phyloP scores from a whole-genome alignment of 2,329 filamentous ascomycete species.

The Diaporthe nobilis region DNA sequence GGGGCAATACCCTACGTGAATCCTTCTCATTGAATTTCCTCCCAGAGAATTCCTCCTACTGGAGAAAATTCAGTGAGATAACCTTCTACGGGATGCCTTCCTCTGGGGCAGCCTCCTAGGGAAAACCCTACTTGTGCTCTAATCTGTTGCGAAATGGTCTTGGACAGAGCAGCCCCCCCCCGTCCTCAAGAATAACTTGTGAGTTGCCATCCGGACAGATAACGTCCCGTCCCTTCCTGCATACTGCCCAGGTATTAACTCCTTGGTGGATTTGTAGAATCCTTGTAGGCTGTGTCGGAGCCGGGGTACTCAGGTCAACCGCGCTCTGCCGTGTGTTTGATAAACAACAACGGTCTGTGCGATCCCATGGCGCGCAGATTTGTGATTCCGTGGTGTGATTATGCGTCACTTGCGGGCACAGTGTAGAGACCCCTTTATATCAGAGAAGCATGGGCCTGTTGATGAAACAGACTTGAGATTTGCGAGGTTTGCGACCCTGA shows the following conservation, averaged over 20 bases:
- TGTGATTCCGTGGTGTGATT: not conserved
- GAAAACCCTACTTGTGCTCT: not conserved
- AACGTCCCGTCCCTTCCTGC: not conserved
- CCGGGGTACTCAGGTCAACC: not conserved
- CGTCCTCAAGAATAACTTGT: not conserved
- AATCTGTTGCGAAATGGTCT: not conserved
- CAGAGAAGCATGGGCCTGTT: not conserved
- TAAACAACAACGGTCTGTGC: conserved; percentile 10
- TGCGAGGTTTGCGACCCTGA: not conserved
- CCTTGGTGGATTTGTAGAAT: not conserved
- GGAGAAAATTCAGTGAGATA: too few relatives aligned
- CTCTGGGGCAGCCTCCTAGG: not conserved
- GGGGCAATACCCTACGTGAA: too few relatives aligned
- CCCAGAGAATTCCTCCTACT: too few relatives aligned
- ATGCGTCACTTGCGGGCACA: not conserved
- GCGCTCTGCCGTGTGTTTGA: not conserved
- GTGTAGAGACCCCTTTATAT: not conserved
- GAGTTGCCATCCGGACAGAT: too few relatives aligned
- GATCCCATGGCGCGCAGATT: not conserved
- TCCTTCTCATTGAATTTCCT: too few relatives aligned
- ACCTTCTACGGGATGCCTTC: not conserved
- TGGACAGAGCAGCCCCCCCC: not conserved
- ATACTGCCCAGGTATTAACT: too few relatives aligned
- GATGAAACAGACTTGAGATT: not conserved
- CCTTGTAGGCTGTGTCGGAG: not conserved